These are phyloP conservation scores for Verbena officinalis DNA, from an alignment of 257 asterid genomes.

Conservation along the genomic window DNA sequence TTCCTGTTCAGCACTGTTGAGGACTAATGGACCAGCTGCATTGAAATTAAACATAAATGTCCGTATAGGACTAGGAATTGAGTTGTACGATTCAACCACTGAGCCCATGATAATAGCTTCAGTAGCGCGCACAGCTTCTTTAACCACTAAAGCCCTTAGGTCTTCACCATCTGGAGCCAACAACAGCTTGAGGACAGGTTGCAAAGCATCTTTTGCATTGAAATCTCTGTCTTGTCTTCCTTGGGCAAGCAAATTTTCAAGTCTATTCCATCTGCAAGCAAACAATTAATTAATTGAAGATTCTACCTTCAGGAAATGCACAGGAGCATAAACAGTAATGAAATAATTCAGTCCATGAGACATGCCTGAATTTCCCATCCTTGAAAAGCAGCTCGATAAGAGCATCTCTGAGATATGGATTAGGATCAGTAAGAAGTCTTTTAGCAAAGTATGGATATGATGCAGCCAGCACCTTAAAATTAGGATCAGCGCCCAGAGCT, in stretches of 20 bases:
- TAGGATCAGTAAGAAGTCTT: conserved; percentile 97
- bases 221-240: conserved; percentile 90
- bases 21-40: conserved; percentile 55
- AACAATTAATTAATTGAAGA: conserved; percentile 24
- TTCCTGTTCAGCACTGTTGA: conserved; percentile 67
- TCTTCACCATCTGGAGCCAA: conserved; percentile 85
- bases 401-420: conserved; percentile 99
- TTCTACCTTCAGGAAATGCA: conserved; percentile 18
- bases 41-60: conserved; percentile 53
- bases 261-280: conserved; percentile 93
- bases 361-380: conserved; percentile 97
- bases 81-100: conserved; percentile 68
- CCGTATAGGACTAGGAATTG: conserved; percentile 57
- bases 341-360: conserved; percentile 25
- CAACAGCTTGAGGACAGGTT: conserved; percentile 89
- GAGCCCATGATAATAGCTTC: conserved; percentile 89
- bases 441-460: conserved; percentile 99
- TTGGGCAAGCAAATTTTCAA: conserved; percentile 91
- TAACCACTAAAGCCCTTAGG: conserved; percentile 78
- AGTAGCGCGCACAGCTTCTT: conserved; percentile 81
- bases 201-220: conserved; percentile 92
- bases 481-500: conserved; percentile 96
- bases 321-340: conserved; percentile 19
- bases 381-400: conserved; percentile 96
- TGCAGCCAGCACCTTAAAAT: conserved; percentile 96